Percentiles rank a stretch among this genome's conserved stretches.
These are phyloP conservation scores for Phytophthora pluvialis DNA, from an alignment of 352 stramenopile genomes.

Conservation along the genomic window DNA sequence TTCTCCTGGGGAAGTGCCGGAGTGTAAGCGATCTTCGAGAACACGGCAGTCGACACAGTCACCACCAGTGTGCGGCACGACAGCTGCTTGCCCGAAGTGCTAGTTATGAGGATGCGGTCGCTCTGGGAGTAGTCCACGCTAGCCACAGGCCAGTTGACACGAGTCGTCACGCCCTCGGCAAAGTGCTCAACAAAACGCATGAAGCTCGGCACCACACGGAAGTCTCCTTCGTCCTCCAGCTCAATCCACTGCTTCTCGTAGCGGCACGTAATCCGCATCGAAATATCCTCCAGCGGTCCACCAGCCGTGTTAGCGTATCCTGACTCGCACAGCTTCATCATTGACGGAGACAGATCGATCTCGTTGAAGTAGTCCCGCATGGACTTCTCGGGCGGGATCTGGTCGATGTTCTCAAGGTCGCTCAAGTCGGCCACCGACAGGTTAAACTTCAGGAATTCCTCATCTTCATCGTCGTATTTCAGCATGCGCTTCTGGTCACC, in stretches of 20 bases:
- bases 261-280: slow-evolving; percentile 75
- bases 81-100: slow-evolving; percentile 56
- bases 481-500: slow-evolving; percentile 87
- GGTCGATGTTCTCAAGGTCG: slow-evolving; percentile 63
- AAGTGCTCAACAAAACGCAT: slow-evolving; percentile 73
- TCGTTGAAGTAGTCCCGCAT: slow-evolving; percentile 83
- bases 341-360: slow-evolving; percentile 64
- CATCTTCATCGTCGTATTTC: slow-evolving; percentile 67
- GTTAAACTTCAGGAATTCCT: slow-evolving; percentile 83
- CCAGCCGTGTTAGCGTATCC: slow-evolving; percentile 86
- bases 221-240: slow-evolving; percentile 83
- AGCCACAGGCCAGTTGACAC: slow-evolving; percentile 63
- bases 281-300: slow-evolving; percentile 73
- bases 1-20: slow-evolving; percentile 66
- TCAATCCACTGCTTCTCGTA: slow-evolving; percentile 89
- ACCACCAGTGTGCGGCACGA: slow-evolving; percentile 71
- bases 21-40: slow-evolving; percentile 74
- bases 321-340: slow-evolving; percentile 84
- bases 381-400: slow-evolving; percentile 63
- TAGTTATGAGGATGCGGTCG: slow-evolving; percentile 62
- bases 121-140: slow-evolving; percentile 66
- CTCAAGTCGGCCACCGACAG: slow-evolving; percentile 63
- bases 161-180: slow-evolving; percentile 48
- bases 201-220: slow-evolving; percentile 73
- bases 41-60: slow-evolving; percentile 80